These are phyloP conservation scores for Mycosphaerella sp. DNA, from an alignment of 2,329 filamentous ascomycete genomes.

Conservation along the genomic window DNA sequence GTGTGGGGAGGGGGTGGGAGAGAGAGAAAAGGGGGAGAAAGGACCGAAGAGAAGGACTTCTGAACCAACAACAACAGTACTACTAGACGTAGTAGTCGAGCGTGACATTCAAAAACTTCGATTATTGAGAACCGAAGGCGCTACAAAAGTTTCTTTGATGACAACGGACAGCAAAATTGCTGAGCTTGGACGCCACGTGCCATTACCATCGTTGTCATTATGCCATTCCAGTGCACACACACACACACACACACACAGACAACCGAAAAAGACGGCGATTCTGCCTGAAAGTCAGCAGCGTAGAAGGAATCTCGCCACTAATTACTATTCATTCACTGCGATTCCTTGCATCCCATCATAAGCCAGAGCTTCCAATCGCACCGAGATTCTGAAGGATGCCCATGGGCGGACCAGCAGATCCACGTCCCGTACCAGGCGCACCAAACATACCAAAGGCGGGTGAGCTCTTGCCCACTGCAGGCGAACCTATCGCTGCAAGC, in stretches of 20 bases:
- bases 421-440: slow-evolving; percentile 22
- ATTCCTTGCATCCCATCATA: slow-evolving; percentile 3
- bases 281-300: not conserved
- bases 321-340: not conserved
- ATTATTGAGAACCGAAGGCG: no score
- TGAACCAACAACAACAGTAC: no score
- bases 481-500: slow-evolving; percentile 45
- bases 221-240: no score
- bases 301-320: not conserved
- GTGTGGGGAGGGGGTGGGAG: not conserved
- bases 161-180: no score
- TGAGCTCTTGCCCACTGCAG: slow-evolving; percentile 39
- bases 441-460: slow-evolving; percentile 30
- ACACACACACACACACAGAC: no score
- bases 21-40: no score
- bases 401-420: slow-evolving; percentile 2
- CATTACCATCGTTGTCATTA: no score
- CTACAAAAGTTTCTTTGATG: no score
- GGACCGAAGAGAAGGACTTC: no score
- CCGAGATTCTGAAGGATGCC: slow-evolving; percentile 26
- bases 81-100: no score
- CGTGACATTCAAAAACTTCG: no score
- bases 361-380: slow-evolving; percentile 16
- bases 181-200: no score
- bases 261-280: not conserved